Conservation (phyloP, 257 asterid species). For the Solanum boliviense region DNA sequence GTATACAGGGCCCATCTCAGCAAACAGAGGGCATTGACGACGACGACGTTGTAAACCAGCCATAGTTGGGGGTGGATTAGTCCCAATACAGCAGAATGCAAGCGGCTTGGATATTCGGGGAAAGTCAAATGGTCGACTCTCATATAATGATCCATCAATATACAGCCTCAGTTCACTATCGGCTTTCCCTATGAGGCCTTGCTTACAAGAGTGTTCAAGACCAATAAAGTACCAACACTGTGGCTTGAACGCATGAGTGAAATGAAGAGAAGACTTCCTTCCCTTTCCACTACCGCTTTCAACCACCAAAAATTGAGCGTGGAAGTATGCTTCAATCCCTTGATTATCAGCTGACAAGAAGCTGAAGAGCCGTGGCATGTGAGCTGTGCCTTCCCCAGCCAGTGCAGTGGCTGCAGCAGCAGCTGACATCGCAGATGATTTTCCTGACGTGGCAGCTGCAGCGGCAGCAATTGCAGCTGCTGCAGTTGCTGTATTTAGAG, state of each 20-base stretch:
- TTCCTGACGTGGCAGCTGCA: constrained; percentile 95
- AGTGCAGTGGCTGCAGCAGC: constrained; percentile 99
- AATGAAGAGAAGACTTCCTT: constrained; percentile 90
- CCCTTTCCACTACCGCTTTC: constrained; percentile 98
- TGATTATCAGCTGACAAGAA: constrained; percentile 95
- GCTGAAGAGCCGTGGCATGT: constrained; percentile 97
- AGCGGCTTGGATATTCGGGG: constrained; percentile 98
- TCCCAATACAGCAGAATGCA: constrained; percentile 96
- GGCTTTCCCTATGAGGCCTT: constrained; percentile 89
- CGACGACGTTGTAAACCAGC: constrained; percentile 99
- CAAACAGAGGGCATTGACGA: constrained; percentile 97
- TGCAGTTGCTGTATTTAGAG: constrained; percentile 91
- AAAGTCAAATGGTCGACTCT: constrained; percentile 89
- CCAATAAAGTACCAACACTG: constrained; percentile 97
- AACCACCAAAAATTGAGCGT: constrained; percentile 92
- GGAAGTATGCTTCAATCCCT: constrained; percentile 99
- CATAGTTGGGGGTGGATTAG: constrained; percentile 99
- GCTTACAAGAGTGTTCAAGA: constrained; percentile 87
- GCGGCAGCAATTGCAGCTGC: constrained; percentile 99
- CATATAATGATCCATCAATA: constrained; percentile 79
- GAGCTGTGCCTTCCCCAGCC: constrained; percentile 99
- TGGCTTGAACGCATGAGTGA: constrained; percentile 95
- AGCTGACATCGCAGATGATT: constrained; percentile 96
- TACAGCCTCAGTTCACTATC: constrained; percentile 92
- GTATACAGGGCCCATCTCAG: constrained; percentile 96